Evolutionary conservation across 495 filamentous ascomycete species (phyloP), one percentile per base, ranked within the genome.

Genomic region (Penicillium manginii): DNA sequence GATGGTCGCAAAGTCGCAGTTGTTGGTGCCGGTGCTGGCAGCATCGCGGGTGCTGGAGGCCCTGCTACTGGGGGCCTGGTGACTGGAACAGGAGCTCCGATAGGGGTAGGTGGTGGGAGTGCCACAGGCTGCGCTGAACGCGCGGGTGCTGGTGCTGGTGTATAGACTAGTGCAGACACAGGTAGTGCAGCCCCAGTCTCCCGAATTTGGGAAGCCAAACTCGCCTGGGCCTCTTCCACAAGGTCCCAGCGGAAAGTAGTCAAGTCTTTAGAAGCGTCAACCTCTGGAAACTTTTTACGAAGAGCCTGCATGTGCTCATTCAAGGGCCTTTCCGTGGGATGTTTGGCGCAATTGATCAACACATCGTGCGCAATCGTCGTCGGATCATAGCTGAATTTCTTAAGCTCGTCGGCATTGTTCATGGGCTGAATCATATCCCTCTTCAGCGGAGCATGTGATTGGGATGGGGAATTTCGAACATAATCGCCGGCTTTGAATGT

Each of bases 231-330:
- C 5, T 47, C 45, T 47, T 91, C 88, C 2, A 91, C 75, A 15
- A 88, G 48, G 68, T 90, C 88, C 88, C 88, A 91, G 31, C 80
- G 71, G 21, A 91, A 74, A 1, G 86, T 89, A n/a, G 68, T 68
- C 12, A 91, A 63, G 66, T 91, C 86, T 9, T 76, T 72, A 12
- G 65, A 62, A 37, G 59, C 51, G 52, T 74, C 73, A 2, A 87
- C 65, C n/a, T 68, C 62, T 4, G 55, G 35, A 32, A 87, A 74
- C 3, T 57, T 70, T 4, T 69, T 58, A 19, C 71, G 77, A 2
- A 90, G 59, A 7, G 62, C 43, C 4, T 80, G 68, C 18, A 90
- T 70, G 70, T 90, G 88, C 43, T 75, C 69, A 60, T 91, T 91
- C 17, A 91, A 61, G 6, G 61, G 52, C 4, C 74, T 67, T 61